Evolutionary conservation across 2,329 filamentous ascomycete species (phyloP).

Genomic region (Neonectria sp.): DNA sequence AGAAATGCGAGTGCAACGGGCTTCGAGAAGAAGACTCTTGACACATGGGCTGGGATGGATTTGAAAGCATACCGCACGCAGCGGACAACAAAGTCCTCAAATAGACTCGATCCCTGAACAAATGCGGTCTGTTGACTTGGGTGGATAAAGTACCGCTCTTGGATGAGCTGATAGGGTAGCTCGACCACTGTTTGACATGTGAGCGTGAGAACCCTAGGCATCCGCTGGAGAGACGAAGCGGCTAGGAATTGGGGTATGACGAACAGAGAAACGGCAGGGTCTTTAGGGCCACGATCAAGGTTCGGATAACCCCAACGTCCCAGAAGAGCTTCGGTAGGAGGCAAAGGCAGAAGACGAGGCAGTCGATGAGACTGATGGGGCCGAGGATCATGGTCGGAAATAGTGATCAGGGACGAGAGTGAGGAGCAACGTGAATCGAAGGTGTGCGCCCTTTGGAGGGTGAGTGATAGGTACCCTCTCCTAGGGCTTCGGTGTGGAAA

Average conservation of each 20-base stretch:
- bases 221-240: conserved; percentile 10
- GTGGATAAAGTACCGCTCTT: conserved; percentile 51
- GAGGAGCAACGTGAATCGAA: conserved; percentile 23
- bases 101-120: conserved; percentile 77
- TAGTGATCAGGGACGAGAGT: conserved; percentile 20
- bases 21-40: conserved; percentile 84
- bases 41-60: conserved; percentile 77
- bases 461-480: background rate
- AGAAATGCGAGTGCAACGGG: conserved; percentile 81
- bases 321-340: conserved; percentile 80
- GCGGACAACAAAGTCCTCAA: conserved; percentile 83
- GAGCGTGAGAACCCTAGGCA: conserved; percentile 23
- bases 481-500: background rate
- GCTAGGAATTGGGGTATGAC: conserved; percentile 34
- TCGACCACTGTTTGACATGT: conserved; percentile 44
- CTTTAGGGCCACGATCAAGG: conserved; percentile 70
- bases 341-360: conserved; percentile 79
- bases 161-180: conserved; percentile 50
- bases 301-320: conserved; percentile 74
- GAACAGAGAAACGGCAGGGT: conserved; percentile 80
- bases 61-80: conserved; percentile 86
- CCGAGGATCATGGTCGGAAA: conserved; percentile 75
- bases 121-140: conserved; percentile 66
- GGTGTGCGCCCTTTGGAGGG: conserved; percentile 3
- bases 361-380: conserved; percentile 83